phyloP scores from a whole-genome alignment of 179 eudicot species.

The Beta lomatogona region DNA sequence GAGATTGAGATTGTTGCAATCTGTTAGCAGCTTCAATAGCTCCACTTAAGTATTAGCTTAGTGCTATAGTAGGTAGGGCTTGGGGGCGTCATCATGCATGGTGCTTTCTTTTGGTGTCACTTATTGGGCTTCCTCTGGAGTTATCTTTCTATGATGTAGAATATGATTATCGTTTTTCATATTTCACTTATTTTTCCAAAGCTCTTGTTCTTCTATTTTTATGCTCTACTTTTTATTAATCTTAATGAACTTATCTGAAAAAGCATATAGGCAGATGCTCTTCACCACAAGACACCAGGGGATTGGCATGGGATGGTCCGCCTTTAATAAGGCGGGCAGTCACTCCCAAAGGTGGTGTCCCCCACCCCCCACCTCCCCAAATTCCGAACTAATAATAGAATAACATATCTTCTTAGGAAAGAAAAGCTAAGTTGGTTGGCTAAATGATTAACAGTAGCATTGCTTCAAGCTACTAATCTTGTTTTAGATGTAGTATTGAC shows the following conservation, averaged over 20 bases:
- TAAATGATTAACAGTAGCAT: neutral
- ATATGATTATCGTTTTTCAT: neutral
- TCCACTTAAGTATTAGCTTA: too few species aligned
- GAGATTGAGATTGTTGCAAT: neutral
- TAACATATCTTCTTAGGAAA: neutral
- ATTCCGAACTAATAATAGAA: neutral
- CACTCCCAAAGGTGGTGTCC: neutral
- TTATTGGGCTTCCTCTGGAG: neutral
- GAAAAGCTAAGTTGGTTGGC: conserved; percentile 2
- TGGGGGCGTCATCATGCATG: too few species aligned
- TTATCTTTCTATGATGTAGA: neutral
- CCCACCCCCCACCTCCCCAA: neutral
- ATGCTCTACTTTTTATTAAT: neutral
- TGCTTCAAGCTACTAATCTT: neutral
- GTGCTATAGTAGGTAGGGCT: too few species aligned
- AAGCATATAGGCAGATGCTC: neutral
- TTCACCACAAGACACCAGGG: neutral
- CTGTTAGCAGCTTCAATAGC: neutral
- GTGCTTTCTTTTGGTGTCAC: neutral
- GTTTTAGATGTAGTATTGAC: neutral
- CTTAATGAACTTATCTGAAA: neutral
- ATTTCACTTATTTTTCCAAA: neutral
- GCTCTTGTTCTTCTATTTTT: neutral
- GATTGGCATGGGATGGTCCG: neutral
- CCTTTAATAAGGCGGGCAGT: neutral